Base-by-base conservation (phyloP, 192 early-diverging fungal genomes). In the Entophlyctis luteolus region DNA sequence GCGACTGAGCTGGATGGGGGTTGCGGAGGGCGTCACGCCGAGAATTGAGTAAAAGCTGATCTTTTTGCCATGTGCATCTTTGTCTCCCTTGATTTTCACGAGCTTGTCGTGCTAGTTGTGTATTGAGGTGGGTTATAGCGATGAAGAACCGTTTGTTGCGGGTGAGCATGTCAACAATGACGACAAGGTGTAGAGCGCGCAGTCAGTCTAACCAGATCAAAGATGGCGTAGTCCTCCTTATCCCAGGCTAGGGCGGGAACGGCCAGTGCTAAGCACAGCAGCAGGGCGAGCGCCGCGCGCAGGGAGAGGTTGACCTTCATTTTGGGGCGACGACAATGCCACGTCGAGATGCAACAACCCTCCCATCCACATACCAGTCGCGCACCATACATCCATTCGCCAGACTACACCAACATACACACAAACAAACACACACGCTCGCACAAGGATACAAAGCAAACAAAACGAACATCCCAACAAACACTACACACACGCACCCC, bases 221-320 rank as follows among this genome's bases (percentile, higher is more conserved):
- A 77, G 60, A 80, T 59, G 48, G 71, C 58, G 67, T 49, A 72
- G 56, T 80, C 78, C 32, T 71, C 71, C 59, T 79, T 50, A 32
- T 79, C 78, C 78, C 78, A 79, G 2, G 76, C 76, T 35, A 63
- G 60, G 18, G 25, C 60, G 33, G 23, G 52, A 45, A 50, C 52
- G 35, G 36, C 28, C 25, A 29, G 31, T n/a, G 34, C 31, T 29
- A 12, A 38, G 34, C 52, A 52, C 37, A 60, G 12, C 6, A 60
- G 20, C 35, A 45, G 29, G 29, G 50, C 39, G n/a, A 42, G 8
- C n/a, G 39, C n/a, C n/a, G 8, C 39, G 8, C n/a, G 39, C 39
- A 42, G 39, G 8, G 39, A 12, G 8, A 12, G n/a, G 39, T 42
- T 42, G 8, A 42, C 39, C 39, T 12, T n/a, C n/a, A 8, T 42